Evolutionary conservation across 768 basidiomycete genomes (phyloP).

Genomic region (Boletus pseudopeckii): DNA sequence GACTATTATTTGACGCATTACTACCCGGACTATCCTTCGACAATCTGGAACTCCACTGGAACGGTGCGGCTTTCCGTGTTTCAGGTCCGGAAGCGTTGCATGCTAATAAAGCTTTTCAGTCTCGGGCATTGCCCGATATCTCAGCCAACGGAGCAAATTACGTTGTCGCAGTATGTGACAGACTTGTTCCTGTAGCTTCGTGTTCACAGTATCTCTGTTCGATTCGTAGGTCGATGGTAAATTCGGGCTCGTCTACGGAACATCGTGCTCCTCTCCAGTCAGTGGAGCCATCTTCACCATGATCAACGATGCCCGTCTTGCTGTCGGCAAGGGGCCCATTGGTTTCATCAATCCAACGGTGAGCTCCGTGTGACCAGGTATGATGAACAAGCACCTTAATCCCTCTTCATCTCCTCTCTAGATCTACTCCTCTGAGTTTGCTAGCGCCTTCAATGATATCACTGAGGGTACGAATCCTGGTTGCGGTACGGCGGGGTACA

Average conservation of each 20-base stretch:
- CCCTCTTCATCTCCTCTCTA: background rate
- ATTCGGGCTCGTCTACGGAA: constrained; percentile 29
- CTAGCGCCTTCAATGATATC: constrained; percentile 38
- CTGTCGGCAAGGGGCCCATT: constrained; percentile 30
- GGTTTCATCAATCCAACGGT: constrained; percentile 11
- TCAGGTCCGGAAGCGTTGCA: background rate
- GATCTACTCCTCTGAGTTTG: constrained; percentile 8
- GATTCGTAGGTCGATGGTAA: constrained; percentile 23
- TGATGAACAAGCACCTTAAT: background rate
- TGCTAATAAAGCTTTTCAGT: constrained; percentile 23
- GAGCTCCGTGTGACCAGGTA: background rate
- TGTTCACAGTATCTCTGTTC: background rate
- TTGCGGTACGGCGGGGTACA: constrained; percentile 41
- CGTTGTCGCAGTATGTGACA: constrained; percentile 18
- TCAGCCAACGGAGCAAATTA: constrained; percentile 37
- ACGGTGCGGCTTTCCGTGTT: constrained; percentile 7
- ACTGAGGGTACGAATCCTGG: constrained; percentile 43
- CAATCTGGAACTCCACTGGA: constrained; percentile 31
- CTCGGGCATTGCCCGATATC: constrained; percentile 37
- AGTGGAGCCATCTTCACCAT: constrained; percentile 34
- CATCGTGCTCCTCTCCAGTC: constrained; percentile 33
- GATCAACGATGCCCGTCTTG: constrained; percentile 39
- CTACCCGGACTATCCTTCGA: constrained; percentile 22
- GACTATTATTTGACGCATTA: constrained; percentile 31
- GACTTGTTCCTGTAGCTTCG: background rate